Evolutionary conservation across 352 stramenopile genomes (phyloP).

Genomic region (Pythium dissotocum): DNA sequence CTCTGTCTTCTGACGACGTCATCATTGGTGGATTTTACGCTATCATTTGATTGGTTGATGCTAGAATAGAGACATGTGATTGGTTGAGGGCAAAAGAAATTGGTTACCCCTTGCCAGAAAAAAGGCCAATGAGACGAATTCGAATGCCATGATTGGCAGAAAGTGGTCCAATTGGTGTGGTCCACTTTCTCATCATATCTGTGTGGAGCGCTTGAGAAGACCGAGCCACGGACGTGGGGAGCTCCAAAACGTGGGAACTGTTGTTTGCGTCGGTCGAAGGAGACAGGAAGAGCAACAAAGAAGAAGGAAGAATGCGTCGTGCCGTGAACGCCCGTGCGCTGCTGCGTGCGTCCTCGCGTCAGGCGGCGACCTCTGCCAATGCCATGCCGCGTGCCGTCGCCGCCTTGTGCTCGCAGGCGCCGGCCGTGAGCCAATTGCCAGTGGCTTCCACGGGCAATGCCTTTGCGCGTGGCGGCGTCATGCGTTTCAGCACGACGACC

Average conservation of each 20-base stretch:
- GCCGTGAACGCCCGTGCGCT: slow-evolving; percentile 42
- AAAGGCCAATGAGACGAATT: slow-evolving; percentile 9
- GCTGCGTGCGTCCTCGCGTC: slow-evolving; percentile 38
- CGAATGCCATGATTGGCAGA: slow-evolving; percentile 13
- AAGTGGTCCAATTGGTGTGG: slow-evolving; percentile 13
- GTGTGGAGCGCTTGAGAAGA: slow-evolving; percentile 33
- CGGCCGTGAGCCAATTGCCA: slow-evolving; percentile 4
- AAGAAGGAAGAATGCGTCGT: slow-evolving; percentile 51
- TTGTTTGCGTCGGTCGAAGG: slow-evolving; percentile 10
- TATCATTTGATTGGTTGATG: slow-evolving; percentile 17
- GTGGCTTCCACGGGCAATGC: neutral
- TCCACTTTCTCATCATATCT: neutral
- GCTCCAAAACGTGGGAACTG: neutral
- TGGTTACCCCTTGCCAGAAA: slow-evolving; percentile 1
- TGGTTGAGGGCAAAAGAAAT: slow-evolving; percentile 16
- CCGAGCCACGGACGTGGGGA: slow-evolving; percentile 7
- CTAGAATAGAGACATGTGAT: slow-evolving; percentile 6
- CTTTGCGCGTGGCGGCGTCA: slow-evolving; percentile 11
- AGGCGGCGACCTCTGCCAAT: neutral
- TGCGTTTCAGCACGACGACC: slow-evolving; percentile 37
- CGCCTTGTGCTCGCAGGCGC: neutral
- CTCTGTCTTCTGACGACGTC: neutral
- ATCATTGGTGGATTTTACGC: slow-evolving; percentile 1
- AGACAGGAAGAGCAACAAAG: slow-evolving; percentile 25
- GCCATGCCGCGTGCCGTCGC: slow-evolving; percentile 1